Evolutionary conservation across 2,329 filamentous ascomycete genomes (phyloP).

Genomic region (Colletotrichum navitas): DNA sequence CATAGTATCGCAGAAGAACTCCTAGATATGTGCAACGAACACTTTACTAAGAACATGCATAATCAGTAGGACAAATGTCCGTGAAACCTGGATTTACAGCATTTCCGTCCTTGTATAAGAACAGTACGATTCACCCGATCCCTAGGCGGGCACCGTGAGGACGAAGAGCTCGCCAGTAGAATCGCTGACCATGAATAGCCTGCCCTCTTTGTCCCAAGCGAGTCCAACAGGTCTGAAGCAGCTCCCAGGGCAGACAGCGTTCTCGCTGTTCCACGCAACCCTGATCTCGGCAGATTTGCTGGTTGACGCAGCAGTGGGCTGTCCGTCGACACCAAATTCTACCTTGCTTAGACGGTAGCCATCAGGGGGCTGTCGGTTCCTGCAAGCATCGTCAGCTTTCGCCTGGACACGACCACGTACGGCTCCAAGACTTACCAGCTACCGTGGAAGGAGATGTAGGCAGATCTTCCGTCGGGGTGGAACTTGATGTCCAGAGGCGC

Average conservation of each 20-base stretch:
- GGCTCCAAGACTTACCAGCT: conserved; percentile 66
- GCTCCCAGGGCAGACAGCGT: conserved; percentile 61
- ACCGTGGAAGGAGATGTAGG: conserved; percentile 80
- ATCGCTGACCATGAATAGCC: conserved; percentile 74
- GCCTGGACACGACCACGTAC: too few species aligned
- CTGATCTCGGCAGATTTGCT: conserved; percentile 59
- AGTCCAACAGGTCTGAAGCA: conserved; percentile 76
- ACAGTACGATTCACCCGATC: neutral
- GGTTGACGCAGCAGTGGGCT: conserved; percentile 49
- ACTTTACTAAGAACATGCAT: neutral
- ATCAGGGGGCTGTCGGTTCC: conserved; percentile 50
- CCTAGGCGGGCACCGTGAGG: conserved; percentile 47
- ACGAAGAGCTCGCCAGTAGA: conserved; percentile 76
- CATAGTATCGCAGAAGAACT: neutral
- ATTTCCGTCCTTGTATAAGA: neutral
- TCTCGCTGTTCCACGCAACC: conserved; percentile 64
- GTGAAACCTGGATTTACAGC: neutral
- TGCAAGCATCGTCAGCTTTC: conserved; percentile 31
- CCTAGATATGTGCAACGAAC: conserved; percentile 13
- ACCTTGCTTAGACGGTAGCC: conserved; percentile 57
- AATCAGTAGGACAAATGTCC: neutral
- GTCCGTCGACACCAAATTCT: conserved; percentile 51
- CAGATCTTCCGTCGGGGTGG: conserved; percentile 65
- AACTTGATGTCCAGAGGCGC: conserved; percentile 82
- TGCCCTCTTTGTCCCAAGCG: conserved; percentile 61